Evolutionary conservation across 169 alveolate species (phyloP).

Genomic region (Cryptosporidium ryanae): DNA sequence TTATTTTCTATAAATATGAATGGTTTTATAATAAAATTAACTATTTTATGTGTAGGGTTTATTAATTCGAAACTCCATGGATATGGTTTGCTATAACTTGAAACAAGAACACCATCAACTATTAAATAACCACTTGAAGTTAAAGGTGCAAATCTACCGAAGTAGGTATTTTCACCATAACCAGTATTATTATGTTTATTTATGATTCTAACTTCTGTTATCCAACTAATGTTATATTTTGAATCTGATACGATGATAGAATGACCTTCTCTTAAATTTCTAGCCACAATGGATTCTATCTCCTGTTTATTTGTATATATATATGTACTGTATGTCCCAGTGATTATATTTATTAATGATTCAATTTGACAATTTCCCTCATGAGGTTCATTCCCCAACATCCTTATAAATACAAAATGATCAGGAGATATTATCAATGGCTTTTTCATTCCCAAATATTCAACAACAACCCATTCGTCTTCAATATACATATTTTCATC

Average conservation of each 20-base stretch:
- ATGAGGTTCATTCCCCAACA: conserved; percentile 34
- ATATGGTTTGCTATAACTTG: conserved; percentile 68
- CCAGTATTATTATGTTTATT: neutral
- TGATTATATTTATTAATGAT: neutral
- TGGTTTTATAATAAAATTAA: conserved; percentile 26
- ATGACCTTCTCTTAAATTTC: conserved; percentile 26
- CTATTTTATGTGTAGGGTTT: conserved; percentile 23
- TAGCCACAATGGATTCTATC: conserved; percentile 29
- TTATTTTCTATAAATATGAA: conserved; percentile 1
- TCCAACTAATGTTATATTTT: conserved; percentile 19
- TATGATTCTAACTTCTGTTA: conserved; percentile 17
- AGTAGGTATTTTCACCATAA: neutral
- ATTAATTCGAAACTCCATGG: conserved; percentile 57
- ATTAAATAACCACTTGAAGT: conserved; percentile 49
- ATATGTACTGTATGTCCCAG: neutral
- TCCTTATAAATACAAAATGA: conserved; percentile 43
- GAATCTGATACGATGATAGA: conserved; percentile 24
- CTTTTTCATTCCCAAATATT: conserved; percentile 13
- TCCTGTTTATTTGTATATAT: neutral
- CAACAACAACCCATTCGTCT: conserved; percentile 56
- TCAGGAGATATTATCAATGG: conserved; percentile 56
- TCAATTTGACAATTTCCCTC: conserved; percentile 21
- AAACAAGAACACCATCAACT: conserved; percentile 59
- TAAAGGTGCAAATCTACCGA: conserved; percentile 62
- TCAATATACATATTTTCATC: conserved; percentile 14